Conservation (phyloP, 805 yeast genomes). For the Candida bentonensis region DNA sequence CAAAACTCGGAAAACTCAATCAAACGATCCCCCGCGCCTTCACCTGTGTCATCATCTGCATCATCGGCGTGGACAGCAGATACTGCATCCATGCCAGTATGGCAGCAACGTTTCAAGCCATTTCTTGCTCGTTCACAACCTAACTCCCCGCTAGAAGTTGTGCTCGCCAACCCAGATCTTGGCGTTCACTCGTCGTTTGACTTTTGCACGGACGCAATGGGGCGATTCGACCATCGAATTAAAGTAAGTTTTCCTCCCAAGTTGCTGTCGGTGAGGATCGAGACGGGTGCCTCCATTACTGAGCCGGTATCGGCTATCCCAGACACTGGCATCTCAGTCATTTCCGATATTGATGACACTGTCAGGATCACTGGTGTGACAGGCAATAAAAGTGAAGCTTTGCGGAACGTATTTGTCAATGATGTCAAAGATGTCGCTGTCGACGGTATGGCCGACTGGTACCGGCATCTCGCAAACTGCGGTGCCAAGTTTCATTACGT, state of each 20-base stretch:
- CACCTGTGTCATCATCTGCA: not conserved
- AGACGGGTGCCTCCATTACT: not conserved
- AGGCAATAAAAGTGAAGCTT: conserved; percentile 72
- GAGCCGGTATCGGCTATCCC: conserved; percentile 9
- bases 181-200: not conserved
- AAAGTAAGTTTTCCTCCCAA: not conserved
- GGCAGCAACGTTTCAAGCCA: not conserved
- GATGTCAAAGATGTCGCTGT: conserved; percentile 55
- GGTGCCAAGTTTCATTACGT: conserved; percentile 76
- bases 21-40: not conserved
- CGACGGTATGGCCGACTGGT: conserved; percentile 66
- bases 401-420: conserved; percentile 62
- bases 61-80: not conserved
- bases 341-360: conserved; percentile 92
- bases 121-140: not conserved
- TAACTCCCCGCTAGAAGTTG: not conserved
- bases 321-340: conserved; percentile 47
- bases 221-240: not conserved
- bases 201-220: not conserved
- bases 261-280: not conserved
- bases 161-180: not conserved
- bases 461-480: conserved; percentile 31
- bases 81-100: not conserved
- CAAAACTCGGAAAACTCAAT: not conserved
- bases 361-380: conserved; percentile 80